A percentile compares a stretch with the other conserved stretches of the same genome.
phyloP scores from a whole-genome alignment of 257 asterid genomes.

The Fraxinus excelsior region DNA sequence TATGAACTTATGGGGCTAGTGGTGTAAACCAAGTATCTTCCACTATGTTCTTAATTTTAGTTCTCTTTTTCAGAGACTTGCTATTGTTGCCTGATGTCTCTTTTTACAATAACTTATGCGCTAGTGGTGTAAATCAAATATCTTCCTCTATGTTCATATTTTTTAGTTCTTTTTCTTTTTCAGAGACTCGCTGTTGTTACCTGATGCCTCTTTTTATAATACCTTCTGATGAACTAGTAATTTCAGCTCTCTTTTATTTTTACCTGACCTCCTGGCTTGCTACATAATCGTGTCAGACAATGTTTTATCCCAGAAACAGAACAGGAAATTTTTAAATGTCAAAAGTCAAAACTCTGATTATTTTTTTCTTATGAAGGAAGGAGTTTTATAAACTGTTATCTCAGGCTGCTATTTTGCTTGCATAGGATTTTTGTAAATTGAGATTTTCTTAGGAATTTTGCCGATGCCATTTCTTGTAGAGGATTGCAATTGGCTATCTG shows the following conservation, averaged over 20 bases:
- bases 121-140: neutral
- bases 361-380: neutral
- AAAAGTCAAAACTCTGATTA: neutral
- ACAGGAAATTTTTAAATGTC: neutral
- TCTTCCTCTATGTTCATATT: neutral
- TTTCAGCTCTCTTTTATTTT: neutral
- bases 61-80: neutral
- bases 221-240: neutral
- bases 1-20: neutral
- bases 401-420: slow-evolving; percentile 12
- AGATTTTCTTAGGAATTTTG: slow-evolving; percentile 10
- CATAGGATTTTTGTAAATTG: neutral
- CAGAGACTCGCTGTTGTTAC: neutral
- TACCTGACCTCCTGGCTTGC: neutral
- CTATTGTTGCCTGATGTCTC: neutral
- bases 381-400: slow-evolving; percentile 15
- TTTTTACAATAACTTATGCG: neutral
- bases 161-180: neutral
- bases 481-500: slow-evolving; percentile 85
- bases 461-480: slow-evolving; percentile 44
- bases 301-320: neutral
- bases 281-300: neutral
- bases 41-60: neutral
- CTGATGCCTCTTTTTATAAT: neutral
- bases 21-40: neutral